Evolutionary conservation across 345 rosid species (phyloP), one percentile per base, ranked within the genome.

Genomic region (Salix caprea): DNA sequence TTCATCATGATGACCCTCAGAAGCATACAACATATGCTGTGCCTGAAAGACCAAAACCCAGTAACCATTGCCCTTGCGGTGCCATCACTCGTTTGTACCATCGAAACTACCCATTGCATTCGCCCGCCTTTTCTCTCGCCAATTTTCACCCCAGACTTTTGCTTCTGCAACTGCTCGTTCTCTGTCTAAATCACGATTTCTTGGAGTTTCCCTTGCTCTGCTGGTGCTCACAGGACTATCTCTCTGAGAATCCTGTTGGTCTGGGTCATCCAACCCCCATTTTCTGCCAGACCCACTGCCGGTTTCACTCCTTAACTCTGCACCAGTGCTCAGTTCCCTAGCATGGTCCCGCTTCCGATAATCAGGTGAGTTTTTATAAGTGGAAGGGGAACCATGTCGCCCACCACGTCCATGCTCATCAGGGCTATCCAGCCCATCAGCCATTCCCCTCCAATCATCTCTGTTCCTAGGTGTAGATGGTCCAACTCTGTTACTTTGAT

Each of bases 71-170:
- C 8, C 37, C 48, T 61, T 76, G 65, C 24, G 5, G 72, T 34
- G 28, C 65, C 58, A 58, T 84, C 77, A 92, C 77, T 91, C 97
- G 19, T 91, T 89, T 66, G 93, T 85, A 74, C 89, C 85, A 79
- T 95, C 97, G 32, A 89, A 91, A 83, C 97, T 93, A 30, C 92
- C 92, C 75, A 86, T 82, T 46, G 90, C 87, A 37, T 86, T 85
- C 28, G 91, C 94, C 44, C 93, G 84, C 79, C 93, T 96, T 79
- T 86, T 92, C 82, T 91, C 98, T 76, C 99, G 88, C 98, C 89
- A 93, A 79, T 93, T 93, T 86, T 96, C 98, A 32, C 99, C 99
- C 99, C 99, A 96, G 48, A 96, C 97, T 79, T 93, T 96, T 0
- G 99, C 99, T 73, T 88, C 98, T 0, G 99, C 99, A 18, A 96